These are phyloP conservation scores for Leccinum boreale DNA, from an alignment of 768 basidiomycete genomes.

Conservation along the genomic window DNA sequence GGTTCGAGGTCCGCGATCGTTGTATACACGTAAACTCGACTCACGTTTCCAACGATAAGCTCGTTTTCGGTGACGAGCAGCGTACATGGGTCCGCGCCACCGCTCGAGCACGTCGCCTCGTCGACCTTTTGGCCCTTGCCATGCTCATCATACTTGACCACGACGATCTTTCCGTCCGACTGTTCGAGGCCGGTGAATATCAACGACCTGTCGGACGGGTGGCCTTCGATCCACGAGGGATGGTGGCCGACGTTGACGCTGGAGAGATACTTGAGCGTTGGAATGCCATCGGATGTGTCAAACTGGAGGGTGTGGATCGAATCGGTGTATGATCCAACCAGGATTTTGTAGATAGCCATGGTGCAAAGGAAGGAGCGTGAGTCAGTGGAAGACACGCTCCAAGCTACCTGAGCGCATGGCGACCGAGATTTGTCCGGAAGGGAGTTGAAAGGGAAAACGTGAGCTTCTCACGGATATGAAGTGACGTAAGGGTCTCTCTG, in stretches of 20 bases:
- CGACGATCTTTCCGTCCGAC: conserved; percentile 59
- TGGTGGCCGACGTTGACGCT: conserved; percentile 51
- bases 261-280: conserved; percentile 46
- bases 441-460: too few relatives aligned
- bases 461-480: too few relatives aligned
- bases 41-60: conserved; percentile 68
- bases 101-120: conserved; percentile 42
- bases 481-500: too few relatives aligned
- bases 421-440: too few relatives aligned
- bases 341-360: conserved; percentile 37
- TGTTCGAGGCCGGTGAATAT: conserved; percentile 69
- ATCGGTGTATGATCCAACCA: conserved; percentile 65
- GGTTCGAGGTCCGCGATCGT: neutral
- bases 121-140: conserved; percentile 45
- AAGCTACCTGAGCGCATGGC: too few relatives aligned
- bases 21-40: conserved; percentile 27
- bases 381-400: too few relatives aligned
- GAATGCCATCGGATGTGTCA: conserved; percentile 49
- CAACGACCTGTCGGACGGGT: conserved; percentile 53
- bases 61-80: conserved; percentile 54
- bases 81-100: conserved; percentile 64
- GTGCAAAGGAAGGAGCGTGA: conserved; percentile 2
- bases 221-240: conserved; percentile 74
- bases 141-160: conserved; percentile 52
- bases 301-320: conserved; percentile 63